These are phyloP conservation scores for Jacaranda copaia DNA, from an alignment of 257 asterid species.

Conservation along the genomic window DNA sequence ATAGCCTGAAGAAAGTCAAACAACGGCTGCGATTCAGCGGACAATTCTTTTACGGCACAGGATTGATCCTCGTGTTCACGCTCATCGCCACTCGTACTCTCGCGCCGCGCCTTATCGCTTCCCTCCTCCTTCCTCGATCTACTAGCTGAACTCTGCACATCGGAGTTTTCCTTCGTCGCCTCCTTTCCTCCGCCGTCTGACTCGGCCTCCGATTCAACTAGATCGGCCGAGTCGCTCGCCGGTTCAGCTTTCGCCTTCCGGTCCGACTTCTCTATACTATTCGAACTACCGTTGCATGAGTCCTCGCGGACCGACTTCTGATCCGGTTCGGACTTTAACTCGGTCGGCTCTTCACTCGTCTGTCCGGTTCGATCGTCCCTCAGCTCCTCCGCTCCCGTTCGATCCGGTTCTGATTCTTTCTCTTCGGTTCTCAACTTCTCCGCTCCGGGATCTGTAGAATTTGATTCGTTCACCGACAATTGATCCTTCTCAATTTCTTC, in stretches of 20 bases:
- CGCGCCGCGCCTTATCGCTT: constrained; percentile 60
- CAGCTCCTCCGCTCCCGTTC: constrained; percentile 38
- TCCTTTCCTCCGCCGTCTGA: constrained; percentile 58
- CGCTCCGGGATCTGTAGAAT: constrained; percentile 68
- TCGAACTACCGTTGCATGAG: constrained; percentile 75
- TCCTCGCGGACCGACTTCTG: constrained; percentile 48
- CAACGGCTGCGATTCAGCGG: constrained; percentile 68
- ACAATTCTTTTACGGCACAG: constrained; percentile 52
- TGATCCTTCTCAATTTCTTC: constrained; percentile 54
- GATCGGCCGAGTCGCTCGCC: constrained; percentile 48
- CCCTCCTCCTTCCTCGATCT: constrained; percentile 63
- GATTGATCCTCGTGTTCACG: constrained; percentile 60
- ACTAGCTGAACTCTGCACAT: constrained; percentile 80
- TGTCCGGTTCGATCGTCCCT: constrained; percentile 42
- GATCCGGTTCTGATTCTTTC: constrained; percentile 46
- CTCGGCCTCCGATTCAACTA: constrained; percentile 64
- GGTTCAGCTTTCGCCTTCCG: constrained; percentile 51
- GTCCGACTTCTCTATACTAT: constrained; percentile 53
- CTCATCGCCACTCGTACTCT: constrained; percentile 55
- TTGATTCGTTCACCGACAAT: constrained; percentile 64
- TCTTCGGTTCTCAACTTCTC: constrained; percentile 50
- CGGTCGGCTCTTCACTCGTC: constrained; percentile 41
- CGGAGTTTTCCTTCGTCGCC: constrained; percentile 65
- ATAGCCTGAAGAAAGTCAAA: constrained; percentile 54
- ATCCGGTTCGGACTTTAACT: constrained; percentile 43